Conservation (phyloP, 176 grass and related monocot species). For the Zea mays region DNA sequence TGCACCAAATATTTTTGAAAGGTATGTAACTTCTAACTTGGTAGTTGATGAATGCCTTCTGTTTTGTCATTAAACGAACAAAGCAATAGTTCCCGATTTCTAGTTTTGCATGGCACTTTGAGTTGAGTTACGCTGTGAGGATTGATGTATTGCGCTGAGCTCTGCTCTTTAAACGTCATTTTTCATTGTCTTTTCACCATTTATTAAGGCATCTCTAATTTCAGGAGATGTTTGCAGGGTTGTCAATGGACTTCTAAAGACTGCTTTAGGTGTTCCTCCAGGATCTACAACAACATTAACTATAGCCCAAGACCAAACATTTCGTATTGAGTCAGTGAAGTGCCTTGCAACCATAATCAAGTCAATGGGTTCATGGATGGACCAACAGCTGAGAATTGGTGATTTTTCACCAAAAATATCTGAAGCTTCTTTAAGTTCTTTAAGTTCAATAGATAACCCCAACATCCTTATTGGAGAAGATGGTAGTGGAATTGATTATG, state of each 20-base stretch:
- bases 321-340: constrained; percentile 89
- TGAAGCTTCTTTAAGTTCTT: constrained; percentile 59
- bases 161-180: neutral
- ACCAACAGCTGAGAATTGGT: constrained; percentile 86
- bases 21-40: constrained; percentile 49
- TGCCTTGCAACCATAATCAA: constrained; percentile 87
- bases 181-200: constrained; percentile 29
- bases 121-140: neutral
- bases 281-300: constrained; percentile 80
- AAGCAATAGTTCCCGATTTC: constrained; percentile 1
- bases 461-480: constrained; percentile 76
- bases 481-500: constrained; percentile 73
- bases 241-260: constrained; percentile 95
- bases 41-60: constrained; percentile 27
- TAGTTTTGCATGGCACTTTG: neutral
- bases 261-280: constrained; percentile 86
- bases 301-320: constrained; percentile 80
- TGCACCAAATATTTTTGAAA: constrained; percentile 93
- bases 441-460: constrained; percentile 65
- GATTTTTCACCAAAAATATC: constrained; percentile 78
- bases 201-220: constrained; percentile 64
- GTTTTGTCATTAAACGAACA: constrained; percentile 24
- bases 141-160: constrained; percentile 20
- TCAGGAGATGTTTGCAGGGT: constrained; percentile 71
- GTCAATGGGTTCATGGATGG: constrained; percentile 94